Conservation (phyloP, 148 eudicot species). For the Cornus suecica region DNA sequence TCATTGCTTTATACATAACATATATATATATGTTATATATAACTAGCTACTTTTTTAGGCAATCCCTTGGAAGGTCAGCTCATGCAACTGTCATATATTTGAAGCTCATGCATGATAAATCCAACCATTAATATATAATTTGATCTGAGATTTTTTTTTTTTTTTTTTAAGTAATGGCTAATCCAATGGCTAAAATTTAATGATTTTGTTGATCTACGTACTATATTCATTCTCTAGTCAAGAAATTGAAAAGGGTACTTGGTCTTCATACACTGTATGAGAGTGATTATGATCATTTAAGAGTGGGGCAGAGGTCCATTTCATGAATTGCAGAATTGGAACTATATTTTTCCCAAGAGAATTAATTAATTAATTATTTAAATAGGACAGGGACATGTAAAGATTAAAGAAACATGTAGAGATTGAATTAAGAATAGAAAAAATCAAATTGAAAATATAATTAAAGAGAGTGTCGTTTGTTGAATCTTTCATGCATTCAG, state of each 20-base stretch:
- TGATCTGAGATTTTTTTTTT: too few relatives aligned
- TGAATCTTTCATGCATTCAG: not conserved
- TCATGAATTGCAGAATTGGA: not conserved
- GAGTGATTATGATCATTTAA: not conserved
- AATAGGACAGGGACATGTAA: not conserved
- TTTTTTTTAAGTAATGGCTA: not conserved
- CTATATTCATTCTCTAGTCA: not conserved
- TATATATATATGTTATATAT: too few relatives aligned
- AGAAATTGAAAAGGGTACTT: not conserved
- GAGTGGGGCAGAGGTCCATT: not conserved
- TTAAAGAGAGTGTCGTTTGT: not conserved
- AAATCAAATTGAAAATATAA: not conserved
- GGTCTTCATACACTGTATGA: not conserved
- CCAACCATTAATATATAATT: too few relatives aligned
- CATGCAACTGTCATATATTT: conserved; percentile 19
- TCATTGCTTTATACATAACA: not conserved
- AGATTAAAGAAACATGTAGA: not conserved
- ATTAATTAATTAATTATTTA: not conserved
- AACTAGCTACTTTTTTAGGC: not conserved
- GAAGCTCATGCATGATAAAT: conserved; percentile 1
- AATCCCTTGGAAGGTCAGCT: not conserved
- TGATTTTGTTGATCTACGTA: not conserved
- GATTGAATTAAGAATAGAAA: not conserved
- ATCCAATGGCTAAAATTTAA: not conserved
- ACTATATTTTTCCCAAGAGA: not conserved